Evolutionary conservation across 768 basidiomycete species (phyloP).

Genomic region (Mycena capillaripes): DNA sequence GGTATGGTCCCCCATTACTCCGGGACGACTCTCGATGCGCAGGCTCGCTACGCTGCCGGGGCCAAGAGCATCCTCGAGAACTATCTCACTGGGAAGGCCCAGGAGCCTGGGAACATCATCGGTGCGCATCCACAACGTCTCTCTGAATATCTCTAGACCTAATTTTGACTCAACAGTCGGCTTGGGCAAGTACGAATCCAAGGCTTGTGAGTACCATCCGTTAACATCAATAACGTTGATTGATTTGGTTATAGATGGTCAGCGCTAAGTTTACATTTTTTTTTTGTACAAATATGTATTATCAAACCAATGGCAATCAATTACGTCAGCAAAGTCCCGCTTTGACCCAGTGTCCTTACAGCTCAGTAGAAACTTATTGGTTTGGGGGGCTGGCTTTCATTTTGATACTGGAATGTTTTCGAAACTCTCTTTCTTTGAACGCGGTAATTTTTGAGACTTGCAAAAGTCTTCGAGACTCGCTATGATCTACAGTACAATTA

Average conservation of each 20-base stretch:
- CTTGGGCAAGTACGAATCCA: conserved; percentile 66
- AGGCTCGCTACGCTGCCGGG: conserved; percentile 86
- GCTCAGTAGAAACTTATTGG: too few species aligned
- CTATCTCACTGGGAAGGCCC: conserved; percentile 72
- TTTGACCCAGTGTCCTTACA: background rate
- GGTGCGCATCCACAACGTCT: too few species aligned
- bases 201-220: conserved; percentile 53
- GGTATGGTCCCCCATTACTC: conserved; percentile 92
- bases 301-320: background rate
- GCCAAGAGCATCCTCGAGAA: conserved; percentile 79
- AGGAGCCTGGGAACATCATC: conserved; percentile 88
- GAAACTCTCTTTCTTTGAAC: too few species aligned
- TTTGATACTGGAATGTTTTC: too few species aligned
- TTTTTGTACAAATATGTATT: conserved; percentile 37
- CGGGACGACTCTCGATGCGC: conserved; percentile 92
- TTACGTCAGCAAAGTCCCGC: background rate
- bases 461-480: too few species aligned
- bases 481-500: too few species aligned
- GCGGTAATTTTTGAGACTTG: too few species aligned
- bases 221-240: background rate
- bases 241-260: conserved; percentile 56
- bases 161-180: too few species aligned
- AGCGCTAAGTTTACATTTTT: conserved; percentile 54
- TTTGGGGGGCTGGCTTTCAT: too few species aligned
- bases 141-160: too few species aligned